Percentiles rank a stretch among this genome's conserved stretches.
Evolutionary conservation across 768 basidiomycete species (phyloP).

Genomic region (Lactarius trivialis): DNA sequence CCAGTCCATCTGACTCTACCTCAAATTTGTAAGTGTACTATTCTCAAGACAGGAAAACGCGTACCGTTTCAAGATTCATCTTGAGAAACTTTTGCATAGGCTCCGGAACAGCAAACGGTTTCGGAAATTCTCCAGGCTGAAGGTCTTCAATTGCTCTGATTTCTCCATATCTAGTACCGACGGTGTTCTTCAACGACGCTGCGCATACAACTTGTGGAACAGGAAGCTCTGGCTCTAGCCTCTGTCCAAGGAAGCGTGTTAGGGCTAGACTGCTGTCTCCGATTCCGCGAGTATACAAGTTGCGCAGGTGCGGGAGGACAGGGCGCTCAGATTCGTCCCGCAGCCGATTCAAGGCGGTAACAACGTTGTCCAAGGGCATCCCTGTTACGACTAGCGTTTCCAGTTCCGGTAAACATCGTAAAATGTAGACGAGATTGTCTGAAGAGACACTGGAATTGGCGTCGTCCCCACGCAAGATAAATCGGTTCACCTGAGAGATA

Average conservation of each 20-base stretch:
- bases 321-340: constrained; percentile 11
- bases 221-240: constrained; percentile 17
- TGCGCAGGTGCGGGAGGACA: constrained; percentile 9
- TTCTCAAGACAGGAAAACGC: not conserved
- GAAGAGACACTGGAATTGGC: constrained; percentile 9
- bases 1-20: constrained; percentile 19
- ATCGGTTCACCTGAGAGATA: constrained; percentile 10
- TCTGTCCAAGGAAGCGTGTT: constrained; percentile 17
- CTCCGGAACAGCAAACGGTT: constrained; percentile 15
- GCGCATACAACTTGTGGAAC: constrained; percentile 15
- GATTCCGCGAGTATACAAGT: constrained; percentile 13
- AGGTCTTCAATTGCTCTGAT: constrained; percentile 13
- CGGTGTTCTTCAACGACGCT: constrained; percentile 1
- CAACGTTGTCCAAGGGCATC: constrained; percentile 14
- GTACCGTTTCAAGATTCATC: constrained; percentile 13
- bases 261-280: constrained; percentile 7
- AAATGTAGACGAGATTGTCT: constrained; percentile 12
- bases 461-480: constrained; percentile 16
- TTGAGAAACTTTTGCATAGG: constrained; percentile 13
- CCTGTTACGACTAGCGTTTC: constrained; percentile 14
- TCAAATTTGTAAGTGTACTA: not conserved
- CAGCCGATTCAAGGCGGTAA: constrained; percentile 13
- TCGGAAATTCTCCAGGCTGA: constrained; percentile 15
- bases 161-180: constrained; percentile 14
- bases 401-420: constrained; percentile 16